These are phyloP conservation scores for Oxyria digyna DNA, from an alignment of 148 eudicot species.

Conservation along the genomic window DNA sequence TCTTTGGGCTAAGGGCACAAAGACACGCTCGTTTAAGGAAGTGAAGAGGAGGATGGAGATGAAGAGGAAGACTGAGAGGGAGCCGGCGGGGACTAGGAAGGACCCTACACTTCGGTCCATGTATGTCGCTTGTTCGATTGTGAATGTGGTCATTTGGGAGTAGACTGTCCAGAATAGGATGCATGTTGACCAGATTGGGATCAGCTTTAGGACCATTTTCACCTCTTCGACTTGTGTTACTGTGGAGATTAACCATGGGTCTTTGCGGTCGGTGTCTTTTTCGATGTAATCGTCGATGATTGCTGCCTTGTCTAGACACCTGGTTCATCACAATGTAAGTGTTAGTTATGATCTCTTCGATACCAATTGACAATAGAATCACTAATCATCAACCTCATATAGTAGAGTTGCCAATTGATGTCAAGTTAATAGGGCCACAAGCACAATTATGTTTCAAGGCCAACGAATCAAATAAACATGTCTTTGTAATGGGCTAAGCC, in stretches of 20 bases:
- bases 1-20: constrained; percentile 62
- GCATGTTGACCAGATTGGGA: constrained; percentile 91
- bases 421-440: too few relatives aligned
- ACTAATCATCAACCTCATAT: too few relatives aligned
- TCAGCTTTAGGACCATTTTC: constrained; percentile 73
- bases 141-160: constrained; percentile 99
- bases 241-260: constrained; percentile 62
- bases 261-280: constrained; percentile 27
- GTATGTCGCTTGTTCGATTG: constrained; percentile 89
- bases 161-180: constrained; percentile 95
- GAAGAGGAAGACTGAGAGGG: constrained; percentile 77
- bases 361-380: too few relatives aligned
- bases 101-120: constrained; percentile 68
- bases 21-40: constrained; percentile 60
- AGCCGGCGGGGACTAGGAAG: constrained; percentile 70
- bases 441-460: too few relatives aligned
- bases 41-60: constrained; percentile 72
- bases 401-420: too few relatives aligned
- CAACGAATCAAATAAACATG: too few relatives aligned
- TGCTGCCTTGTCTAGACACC: constrained; percentile 96
- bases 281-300: constrained; percentile 41
- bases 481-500: too few relatives aligned
- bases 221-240: constrained; percentile 93
- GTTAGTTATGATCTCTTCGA: too few relatives aligned
- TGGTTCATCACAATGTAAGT: constrained; percentile 8